These are phyloP conservation scores for Cetradonia linearis DNA, from an alignment of 495 filamentous ascomycete species.

Conservation along the genomic window DNA sequence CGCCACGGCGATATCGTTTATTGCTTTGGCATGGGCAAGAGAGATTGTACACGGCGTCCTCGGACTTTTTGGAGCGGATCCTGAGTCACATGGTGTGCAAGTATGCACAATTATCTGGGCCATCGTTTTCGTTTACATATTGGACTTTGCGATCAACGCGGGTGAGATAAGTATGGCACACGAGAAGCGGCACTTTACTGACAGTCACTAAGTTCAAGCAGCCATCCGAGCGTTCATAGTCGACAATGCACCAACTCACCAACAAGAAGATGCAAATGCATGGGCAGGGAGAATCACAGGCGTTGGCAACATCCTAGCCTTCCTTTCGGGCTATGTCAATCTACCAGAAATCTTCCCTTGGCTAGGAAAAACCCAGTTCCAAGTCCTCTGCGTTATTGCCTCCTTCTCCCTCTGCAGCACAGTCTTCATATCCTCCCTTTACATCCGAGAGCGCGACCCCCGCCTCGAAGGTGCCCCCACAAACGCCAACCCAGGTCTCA, in stretches of 20 bases:
- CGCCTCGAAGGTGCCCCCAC: slow-evolving; percentile 53
- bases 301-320: slow-evolving; percentile 78
- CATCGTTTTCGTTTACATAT: slow-evolving; percentile 70
- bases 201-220: slow-evolving; percentile 56
- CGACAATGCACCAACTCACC: slow-evolving; percentile 77
- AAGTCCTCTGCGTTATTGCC: slow-evolving; percentile 76
- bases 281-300: slow-evolving; percentile 76
- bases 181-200: neutral
- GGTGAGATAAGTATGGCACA: slow-evolving; percentile 40
- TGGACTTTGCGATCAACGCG: slow-evolving; percentile 91
- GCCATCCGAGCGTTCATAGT: slow-evolving; percentile 83
- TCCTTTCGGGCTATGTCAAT: slow-evolving; percentile 69
- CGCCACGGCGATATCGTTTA: slow-evolving; percentile 61
- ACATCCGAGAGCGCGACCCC: slow-evolving; percentile 70
- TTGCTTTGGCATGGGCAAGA: slow-evolving; percentile 71
- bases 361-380: slow-evolving; percentile 77
- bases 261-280: slow-evolving; percentile 81
- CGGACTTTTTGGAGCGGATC: slow-evolving; percentile 59
- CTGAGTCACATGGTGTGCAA: slow-evolving; percentile 49
- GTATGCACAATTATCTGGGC: slow-evolving; percentile 56
- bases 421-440: slow-evolving; percentile 50
- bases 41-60: slow-evolving; percentile 65
- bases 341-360: slow-evolving; percentile 60
- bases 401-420: slow-evolving; percentile 58
- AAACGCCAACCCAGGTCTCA: slow-evolving; percentile 49